These are phyloP conservation scores for Allantophomopsis cytisporea DNA, from an alignment of 2,329 filamentous ascomycete genomes.

Conservation along the genomic window DNA sequence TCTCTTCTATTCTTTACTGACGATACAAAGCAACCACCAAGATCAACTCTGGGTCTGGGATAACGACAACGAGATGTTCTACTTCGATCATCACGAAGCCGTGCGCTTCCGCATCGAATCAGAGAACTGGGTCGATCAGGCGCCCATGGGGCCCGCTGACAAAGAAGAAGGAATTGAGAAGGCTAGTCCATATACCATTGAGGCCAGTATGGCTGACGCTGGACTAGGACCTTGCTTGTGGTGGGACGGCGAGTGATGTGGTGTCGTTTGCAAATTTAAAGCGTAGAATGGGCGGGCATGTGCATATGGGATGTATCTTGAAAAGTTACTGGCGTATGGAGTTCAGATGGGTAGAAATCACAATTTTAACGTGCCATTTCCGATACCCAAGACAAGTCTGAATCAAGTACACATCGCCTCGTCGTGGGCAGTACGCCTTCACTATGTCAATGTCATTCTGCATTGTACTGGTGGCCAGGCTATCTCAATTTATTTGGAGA, in stretches of 20 bases:
- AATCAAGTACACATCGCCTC: too few species aligned
- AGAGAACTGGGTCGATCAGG: constrained; percentile 86
- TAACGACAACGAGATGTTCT: constrained; percentile 57
- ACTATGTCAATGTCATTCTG: too few species aligned
- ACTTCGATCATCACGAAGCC: constrained; percentile 81
- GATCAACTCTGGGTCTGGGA: constrained; percentile 82
- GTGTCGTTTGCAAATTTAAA: constrained; percentile 2
- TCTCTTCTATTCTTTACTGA: constrained; percentile 2
- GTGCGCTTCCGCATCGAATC: constrained; percentile 76
- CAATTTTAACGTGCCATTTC: too few species aligned
- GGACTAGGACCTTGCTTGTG: constrained; percentile 50
- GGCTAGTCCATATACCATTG: constrained; percentile 58
- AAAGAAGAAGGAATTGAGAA: constrained; percentile 42
- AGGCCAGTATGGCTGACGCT: constrained; percentile 47
- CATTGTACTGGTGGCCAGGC: too few species aligned
- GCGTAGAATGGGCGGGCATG: constrained; percentile 7
- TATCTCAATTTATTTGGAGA: too few species aligned
- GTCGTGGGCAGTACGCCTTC: too few species aligned
- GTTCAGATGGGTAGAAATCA: too few species aligned
- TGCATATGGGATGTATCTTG: constrained; percentile 17
- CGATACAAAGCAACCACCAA: constrained; percentile 44
- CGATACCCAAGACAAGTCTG: too few species aligned
- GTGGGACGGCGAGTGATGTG: constrained; percentile 32
- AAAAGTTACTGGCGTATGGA: not conserved
- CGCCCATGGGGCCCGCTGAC: constrained; percentile 52